Conservation (phyloP, 192 early-diverging fungal species). For the Jimgerdemannia flammicorona region DNA sequence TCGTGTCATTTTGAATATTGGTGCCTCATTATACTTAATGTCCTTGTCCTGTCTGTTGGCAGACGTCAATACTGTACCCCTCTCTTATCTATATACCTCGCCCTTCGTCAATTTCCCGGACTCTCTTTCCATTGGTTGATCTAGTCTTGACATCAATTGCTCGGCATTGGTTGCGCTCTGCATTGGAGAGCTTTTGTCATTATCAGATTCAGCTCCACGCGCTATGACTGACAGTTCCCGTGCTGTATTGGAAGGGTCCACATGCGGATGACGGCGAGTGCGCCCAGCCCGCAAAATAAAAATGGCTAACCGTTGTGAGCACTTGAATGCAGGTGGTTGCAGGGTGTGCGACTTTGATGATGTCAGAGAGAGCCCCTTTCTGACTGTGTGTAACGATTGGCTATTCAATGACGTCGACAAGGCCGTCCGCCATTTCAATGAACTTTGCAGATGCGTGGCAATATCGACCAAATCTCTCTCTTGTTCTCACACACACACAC, state of each 20-base stretch:
- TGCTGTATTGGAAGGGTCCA: neutral
- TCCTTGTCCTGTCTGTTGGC: neutral
- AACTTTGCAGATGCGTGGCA: neutral
- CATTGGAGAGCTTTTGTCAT: too few relatives aligned
- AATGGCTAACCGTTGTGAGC: neutral
- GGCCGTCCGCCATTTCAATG: neutral
- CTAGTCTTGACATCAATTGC: too few relatives aligned
- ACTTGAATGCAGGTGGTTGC: neutral
- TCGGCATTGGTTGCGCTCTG: too few relatives aligned
- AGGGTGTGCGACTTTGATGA: neutral
- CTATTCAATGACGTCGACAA: neutral
- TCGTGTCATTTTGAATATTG: neutral
- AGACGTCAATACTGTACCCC: neutral
- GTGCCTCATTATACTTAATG: neutral
- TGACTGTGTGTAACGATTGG: neutral
- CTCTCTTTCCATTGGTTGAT: neutral
- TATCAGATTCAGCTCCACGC: too few relatives aligned
- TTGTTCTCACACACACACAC: neutral
- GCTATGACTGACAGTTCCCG: neutral
- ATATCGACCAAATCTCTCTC: neutral
- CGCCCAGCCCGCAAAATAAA: neutral
- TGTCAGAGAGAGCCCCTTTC: neutral
- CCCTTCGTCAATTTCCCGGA: neutral
- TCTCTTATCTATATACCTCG: neutral
- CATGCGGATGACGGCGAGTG: neutral